Evolutionary conservation across 2,329 filamentous ascomycete genomes (phyloP), one percentile per base, ranked within the genome.

Genomic region (Penicillium oxalicum): DNA sequence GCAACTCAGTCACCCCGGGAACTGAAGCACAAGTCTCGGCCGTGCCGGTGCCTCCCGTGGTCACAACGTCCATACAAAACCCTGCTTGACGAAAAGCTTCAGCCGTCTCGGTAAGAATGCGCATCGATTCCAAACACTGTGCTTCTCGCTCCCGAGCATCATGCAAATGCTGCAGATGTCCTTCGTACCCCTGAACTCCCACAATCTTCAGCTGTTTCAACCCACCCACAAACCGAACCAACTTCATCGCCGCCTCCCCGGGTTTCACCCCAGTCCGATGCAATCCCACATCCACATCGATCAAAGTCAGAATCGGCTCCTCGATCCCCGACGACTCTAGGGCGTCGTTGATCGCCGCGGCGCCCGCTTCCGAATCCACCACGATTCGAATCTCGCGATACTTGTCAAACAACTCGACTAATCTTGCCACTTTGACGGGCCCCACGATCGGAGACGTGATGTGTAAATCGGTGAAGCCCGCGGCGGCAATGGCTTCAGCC

Each of bases 391-490:
- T 62, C 3, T 52, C 56, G 3, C 52, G 63, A 46, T 74, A 58
- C 35, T 65, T 61, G n/a, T 60, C 58, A 44, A 67, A 74, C 32
- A 78, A 56, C 37, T 73, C 73, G 3, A 75, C 73, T 12, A 78
- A 64, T 4, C 75, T 51, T 51, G 54, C 45, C 4, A 78, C 74
- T 45, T 78, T 78, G n/a, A 63, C 62, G 0, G 64, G 47, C 1
- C 76, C 76, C 3, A 78, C 60, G 29, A 78, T 70, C 60, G 77
- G 76, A 49, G 74, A 76, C 7, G 76, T 78, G 51, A 78, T 77
- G 3, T 78, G 67, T 5, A 78, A 54, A 55, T 78, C 75, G 12
- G 71, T 69, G 49, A 78, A 74, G 8, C 75, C 75, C 2, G 66
- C 66, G 0, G 60, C 64, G 26, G 70, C 69, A 49, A 74, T 68